Conservation (phyloP, 176 grass and related monocot species). For the Cocos nucifera region DNA sequence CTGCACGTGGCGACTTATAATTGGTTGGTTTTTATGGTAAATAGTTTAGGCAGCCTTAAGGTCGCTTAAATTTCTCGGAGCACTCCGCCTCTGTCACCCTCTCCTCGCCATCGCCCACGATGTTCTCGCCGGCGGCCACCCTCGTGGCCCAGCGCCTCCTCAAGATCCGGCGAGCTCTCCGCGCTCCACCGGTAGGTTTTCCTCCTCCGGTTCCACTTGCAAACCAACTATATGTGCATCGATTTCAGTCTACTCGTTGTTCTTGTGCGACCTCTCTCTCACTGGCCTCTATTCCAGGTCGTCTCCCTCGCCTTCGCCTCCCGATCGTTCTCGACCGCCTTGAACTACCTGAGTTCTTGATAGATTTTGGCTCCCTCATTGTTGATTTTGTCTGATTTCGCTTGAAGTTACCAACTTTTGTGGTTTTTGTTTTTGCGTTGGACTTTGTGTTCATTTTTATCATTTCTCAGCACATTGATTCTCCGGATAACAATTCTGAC, state of each 20-base stretch:
- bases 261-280: neutral
- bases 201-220: neutral
- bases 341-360: slow-evolving; percentile 7
- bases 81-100: neutral
- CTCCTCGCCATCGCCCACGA: neutral
- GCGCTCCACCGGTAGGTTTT: slow-evolving; percentile 17
- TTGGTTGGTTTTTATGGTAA: no score
- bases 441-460: no score
- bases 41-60: no score
- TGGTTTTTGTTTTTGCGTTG: no score
- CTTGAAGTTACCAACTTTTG: neutral
- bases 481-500: slow-evolving; percentile 67
- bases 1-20: no score
- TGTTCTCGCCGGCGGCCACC: slow-evolving; percentile 19
- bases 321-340: slow-evolving; percentile 31
- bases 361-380: neutral
- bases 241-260: no score
- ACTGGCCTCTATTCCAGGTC: neutral
- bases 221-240: no score
- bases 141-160: slow-evolving; percentile 12
- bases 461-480: slow-evolving; percentile 66
- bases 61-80: no score
- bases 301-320: slow-evolving; percentile 7
- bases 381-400: neutral
- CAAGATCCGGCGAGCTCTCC: slow-evolving; percentile 1